Base-by-base conservation (phyloP, 345 rosid species). In the Abelmoschus esculentus region DNA sequence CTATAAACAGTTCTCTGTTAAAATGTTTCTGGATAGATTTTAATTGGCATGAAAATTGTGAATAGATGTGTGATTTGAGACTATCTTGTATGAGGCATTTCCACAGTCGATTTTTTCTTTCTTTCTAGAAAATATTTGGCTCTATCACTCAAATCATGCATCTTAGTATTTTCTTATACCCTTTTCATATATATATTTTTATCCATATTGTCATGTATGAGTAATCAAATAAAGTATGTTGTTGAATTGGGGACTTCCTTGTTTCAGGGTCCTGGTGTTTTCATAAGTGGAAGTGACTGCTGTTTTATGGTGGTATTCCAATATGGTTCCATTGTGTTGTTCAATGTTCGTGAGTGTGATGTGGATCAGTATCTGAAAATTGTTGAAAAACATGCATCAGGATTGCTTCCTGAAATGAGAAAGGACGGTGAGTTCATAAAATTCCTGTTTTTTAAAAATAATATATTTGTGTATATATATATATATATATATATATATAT, bases 321-420 rank as follows among this genome's bases (percentile, higher is more conserved):
- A 71, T 91, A 95, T 66, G 99, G 98, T 40, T 91, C 99, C 44
- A 90, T 95, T 44, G 99, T 95, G 31, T 75, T 91, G 81, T 95
- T 95, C 78, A 95, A 95, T 74, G 86, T 88, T 34, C 63, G 73
- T 57, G 97, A 91, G 71, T 84, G 82, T 36, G 90, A 88, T 77
- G 97, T 95, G 79, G 99, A 91, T 70, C 86, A 78, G 70, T 91
- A 87, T 83, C 83, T 95, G 66, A 91, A 88, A 74, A 86, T 95
- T 69, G 91, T 93, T 52, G 90, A 86, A 81, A 86, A 82, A 52
- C 96, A 91, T 78, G 88, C 98, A 36, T 87, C 89, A 36, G 96
- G 96, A 36, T 79, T 88, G 92, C 97, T 91, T 59, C 88, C 91
- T 6, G 98, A 93, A 72, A 91, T 88, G 98, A 88, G 86, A 79